Evolutionary conservation across 2,329 filamentous ascomycete species (phyloP), one percentile per base, ranked within the genome.

Genomic region (Cadophora sp.): DNA sequence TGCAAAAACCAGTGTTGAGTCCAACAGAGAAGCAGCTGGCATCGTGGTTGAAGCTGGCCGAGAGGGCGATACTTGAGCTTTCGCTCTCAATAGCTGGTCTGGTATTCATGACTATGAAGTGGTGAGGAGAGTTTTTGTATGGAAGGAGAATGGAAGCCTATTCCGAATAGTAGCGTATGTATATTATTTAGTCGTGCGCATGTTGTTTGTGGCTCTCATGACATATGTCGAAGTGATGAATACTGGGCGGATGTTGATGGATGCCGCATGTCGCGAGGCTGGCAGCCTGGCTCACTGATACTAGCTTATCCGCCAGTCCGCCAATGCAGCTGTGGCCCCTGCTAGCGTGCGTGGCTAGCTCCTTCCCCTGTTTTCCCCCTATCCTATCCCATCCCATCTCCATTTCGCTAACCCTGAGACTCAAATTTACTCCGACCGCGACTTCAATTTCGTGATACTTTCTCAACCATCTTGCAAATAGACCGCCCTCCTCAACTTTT

Each of bases 21-120:
- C 93, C 96, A 34, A 97, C 92, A 29, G 93, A 88, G 80, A 98
- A 98, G 77, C 91, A 94, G 74, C 89, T 94, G 72, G 88, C 88
- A 78, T 96, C 92, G 75, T 89, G 86, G 77, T 97, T 98, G 83
- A 97, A 97, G 9, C 92, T 89, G 56, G 91, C 89, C 16, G 93
- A 97, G 46, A 97, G 86, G 12, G 94, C 94, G 69, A 90, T 88
- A 53, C 85, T 86, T 22, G 92, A 89, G 62, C 89, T 88, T 82
- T 97, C 93, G 61, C 89, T 88, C 50, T 64, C 62, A 77, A 98
- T 93, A 66, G 92, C 88, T 63, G 91, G 92, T 68, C 95, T 87
- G 53, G 94, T 97, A 79, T 98, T 96, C 96, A 98, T 99, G 46
- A 19, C 24, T 29, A 4, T 14, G 40, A 22, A 24, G 31, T 24